These are phyloP conservation scores for Tolypocladium nubicola DNA, from an alignment of 2,329 filamentous ascomycete species.

Conservation along the genomic window DNA sequence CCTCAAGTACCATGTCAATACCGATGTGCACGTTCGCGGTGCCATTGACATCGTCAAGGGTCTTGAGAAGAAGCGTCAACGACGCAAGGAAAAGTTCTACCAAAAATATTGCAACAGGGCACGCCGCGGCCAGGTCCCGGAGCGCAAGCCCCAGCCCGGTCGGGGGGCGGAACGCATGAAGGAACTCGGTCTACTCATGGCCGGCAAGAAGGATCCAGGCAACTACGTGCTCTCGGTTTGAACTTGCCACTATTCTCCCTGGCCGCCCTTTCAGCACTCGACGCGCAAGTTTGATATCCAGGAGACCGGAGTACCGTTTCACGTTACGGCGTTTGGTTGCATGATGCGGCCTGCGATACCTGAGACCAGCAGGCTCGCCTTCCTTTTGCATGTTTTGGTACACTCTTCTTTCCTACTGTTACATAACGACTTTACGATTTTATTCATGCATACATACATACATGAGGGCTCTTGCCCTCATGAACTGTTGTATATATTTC, in stretches of 20 bases:
- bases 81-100: slow-evolving; percentile 85
- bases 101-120: slow-evolving; percentile 82
- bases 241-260: slow-evolving; percentile 8
- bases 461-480: not conserved
- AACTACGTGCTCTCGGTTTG: slow-evolving; percentile 71
- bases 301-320: not conserved
- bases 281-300: not conserved
- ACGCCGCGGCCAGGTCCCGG: slow-evolving; percentile 52
- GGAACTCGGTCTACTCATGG: slow-evolving; percentile 73
- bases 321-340: not conserved
- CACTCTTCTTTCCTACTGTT: not conserved
- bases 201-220: slow-evolving; percentile 63
- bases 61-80: slow-evolving; percentile 85
- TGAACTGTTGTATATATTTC: slow-evolving; percentile 6
- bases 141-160: slow-evolving; percentile 64
- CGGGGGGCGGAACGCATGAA: slow-evolving; percentile 86
- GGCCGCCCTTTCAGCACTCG: not conserved
- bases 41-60: slow-evolving; percentile 97
- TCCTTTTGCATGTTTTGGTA: not conserved
- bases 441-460: not conserved
- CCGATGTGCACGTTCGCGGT: slow-evolving; percentile 65
- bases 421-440: slow-evolving; percentile 3
- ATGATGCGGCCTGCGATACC: not conserved
- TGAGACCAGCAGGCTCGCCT: not conserved
- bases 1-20: slow-evolving; percentile 17